phyloP scores from a whole-genome alignment of 306 rosid species.

The Carpinus fangiana region DNA sequence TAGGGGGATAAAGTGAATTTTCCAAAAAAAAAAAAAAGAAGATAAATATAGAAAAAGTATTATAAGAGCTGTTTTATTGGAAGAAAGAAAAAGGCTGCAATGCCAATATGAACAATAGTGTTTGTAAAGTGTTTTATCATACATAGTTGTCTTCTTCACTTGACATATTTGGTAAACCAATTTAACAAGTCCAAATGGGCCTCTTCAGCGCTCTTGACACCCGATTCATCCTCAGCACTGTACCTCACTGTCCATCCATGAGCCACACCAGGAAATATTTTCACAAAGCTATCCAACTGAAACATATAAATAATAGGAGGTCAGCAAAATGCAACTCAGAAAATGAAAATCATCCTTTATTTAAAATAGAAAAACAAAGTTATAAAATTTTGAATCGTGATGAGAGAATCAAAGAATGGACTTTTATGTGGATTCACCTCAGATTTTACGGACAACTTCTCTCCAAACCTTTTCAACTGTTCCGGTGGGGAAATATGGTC shows the following conservation, averaged over 20 bases:
- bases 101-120: too few relatives aligned
- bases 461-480: constrained; percentile 41
- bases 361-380: too few relatives aligned
- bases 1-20: too few relatives aligned
- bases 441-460: constrained; percentile 34
- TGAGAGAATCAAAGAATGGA: background rate
- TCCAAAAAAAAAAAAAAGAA: too few relatives aligned
- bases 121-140: background rate
- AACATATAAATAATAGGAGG: constrained; percentile 4
- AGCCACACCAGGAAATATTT: constrained; percentile 51
- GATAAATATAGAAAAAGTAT: too few relatives aligned
- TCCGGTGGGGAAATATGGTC: constrained; percentile 40
- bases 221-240: constrained; percentile 44
- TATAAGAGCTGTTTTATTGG: too few relatives aligned
- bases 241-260: constrained; percentile 72
- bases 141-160: constrained; percentile 12
- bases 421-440: constrained; percentile 37
- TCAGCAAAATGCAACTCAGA: background rate
- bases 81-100: too few relatives aligned
- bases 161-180: constrained; percentile 55
- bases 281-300: constrained; percentile 58
- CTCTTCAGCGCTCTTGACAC: constrained; percentile 59
- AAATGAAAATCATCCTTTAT: background rate
- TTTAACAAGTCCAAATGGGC: constrained; percentile 64
- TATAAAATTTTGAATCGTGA: too few relatives aligned